phyloP scores from a whole-genome alignment of 2,329 filamentous ascomycete species.

The Fusarium protoensiforme region DNA sequence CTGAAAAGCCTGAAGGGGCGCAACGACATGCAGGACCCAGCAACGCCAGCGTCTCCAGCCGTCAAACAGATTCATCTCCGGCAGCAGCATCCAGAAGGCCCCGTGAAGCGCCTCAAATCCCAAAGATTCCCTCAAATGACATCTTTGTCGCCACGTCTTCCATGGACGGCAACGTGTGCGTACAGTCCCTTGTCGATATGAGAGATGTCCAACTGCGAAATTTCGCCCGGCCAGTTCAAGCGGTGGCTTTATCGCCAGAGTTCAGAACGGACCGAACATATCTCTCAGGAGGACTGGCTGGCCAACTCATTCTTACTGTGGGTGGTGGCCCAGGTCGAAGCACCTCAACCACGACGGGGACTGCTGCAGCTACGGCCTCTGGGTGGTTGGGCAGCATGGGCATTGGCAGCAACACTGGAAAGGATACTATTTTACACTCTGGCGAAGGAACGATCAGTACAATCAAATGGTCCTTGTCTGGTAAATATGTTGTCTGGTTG shows the following conservation, averaged over 20 bases:
- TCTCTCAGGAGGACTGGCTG: conserved; percentile 89
- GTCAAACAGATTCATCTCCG: conserved; percentile 55
- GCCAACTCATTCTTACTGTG: conserved; percentile 85
- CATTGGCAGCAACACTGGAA: conserved; percentile 79
- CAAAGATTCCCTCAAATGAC: conserved; percentile 84
- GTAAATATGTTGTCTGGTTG: conserved; percentile 93
- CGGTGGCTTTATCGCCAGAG: conserved; percentile 93
- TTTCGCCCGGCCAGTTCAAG: conserved; percentile 91
- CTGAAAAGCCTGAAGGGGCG: conserved; percentile 55
- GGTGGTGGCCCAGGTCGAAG: conserved; percentile 84
- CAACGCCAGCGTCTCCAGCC: conserved; percentile 45
- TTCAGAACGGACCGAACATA: conserved; percentile 92
- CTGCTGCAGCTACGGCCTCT: conserved; percentile 84
- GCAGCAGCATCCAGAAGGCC: conserved; percentile 63
- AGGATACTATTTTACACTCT: conserved; percentile 87
- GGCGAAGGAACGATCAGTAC: conserved; percentile 92
- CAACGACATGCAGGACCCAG: conserved; percentile 51
- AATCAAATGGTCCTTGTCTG: conserved; percentile 94
- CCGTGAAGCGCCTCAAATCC: conserved; percentile 67
- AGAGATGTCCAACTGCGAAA: conserved; percentile 94
- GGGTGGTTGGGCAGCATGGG: conserved; percentile 94
- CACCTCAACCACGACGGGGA: conserved; percentile 87
- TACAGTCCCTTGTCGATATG: conserved; percentile 85
- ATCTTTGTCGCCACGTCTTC: conserved; percentile 95
- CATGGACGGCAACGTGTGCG: conserved; percentile 94